Base-by-base conservation (phyloP, 345 rosid species). In the Angophora floribunda region DNA sequence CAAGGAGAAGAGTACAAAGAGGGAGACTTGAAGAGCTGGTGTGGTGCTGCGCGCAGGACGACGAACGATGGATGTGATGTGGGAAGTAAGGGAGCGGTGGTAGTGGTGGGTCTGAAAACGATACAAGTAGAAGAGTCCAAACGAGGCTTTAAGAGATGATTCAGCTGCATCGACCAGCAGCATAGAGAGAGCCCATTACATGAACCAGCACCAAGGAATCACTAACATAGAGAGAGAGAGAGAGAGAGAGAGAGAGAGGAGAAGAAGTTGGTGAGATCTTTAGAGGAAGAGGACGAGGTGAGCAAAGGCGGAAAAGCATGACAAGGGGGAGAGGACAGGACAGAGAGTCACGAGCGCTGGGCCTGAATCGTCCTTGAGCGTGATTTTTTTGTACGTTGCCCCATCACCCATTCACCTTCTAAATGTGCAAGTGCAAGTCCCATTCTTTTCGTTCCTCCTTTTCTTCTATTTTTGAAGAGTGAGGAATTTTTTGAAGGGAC, bases 51-150 rank as follows among this genome's bases (percentile, higher is more conserved):
- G 2, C 41, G 41, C 41, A 36, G 7, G 12, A 21, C 50, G 67
- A 78, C 10, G 86, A 41, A 49, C 45, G 85, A 36, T n/a, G 51
- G 67, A 41, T 13, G 53, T 0, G 49, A 30, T 14, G 44, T 59
- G 53, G 61, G 24, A 8, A 28, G 47, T 47, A 32, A 36, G 41
- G 41, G 41, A 4, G 41, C 41, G 41, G 41, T 4, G 41, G 41
- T 21, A 21, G 26, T 2, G 52, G 45, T 59, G 84, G 32, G 65
- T 15, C 36, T 36, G 67, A 84, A 51, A 51, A 55, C 67, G 86
- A 13, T 86, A 87, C 90, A 82, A 87, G 87, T 26, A 87, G 88
- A 89, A 89, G 85, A 2, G 57, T 87, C 87, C 91, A 89, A 89
- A 32, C 47, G 86, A 75, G 75, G 88, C 55, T 86, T 86, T 78